These are phyloP conservation scores for Castanea crenata DNA, from an alignment of 306 rosid species.

Conservation along the genomic window DNA sequence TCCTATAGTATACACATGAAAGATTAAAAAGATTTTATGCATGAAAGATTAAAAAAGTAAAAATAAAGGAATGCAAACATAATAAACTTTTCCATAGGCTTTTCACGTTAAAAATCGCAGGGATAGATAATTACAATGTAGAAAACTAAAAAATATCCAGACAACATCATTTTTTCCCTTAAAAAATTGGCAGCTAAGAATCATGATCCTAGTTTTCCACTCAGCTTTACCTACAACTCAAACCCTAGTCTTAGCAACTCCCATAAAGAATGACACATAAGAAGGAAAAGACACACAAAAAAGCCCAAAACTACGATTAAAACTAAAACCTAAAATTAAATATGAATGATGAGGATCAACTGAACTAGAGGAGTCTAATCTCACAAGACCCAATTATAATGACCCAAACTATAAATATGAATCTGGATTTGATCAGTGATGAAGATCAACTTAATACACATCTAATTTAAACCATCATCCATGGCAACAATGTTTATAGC, in stretches of 20 bases:
- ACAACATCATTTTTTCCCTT: neutral
- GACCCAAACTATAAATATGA: neutral
- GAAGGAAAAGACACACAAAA: neutral
- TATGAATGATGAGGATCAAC: too few relatives aligned
- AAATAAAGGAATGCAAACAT: neutral
- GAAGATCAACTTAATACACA: neutral
- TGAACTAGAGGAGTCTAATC: neutral
- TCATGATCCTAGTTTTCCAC: neutral
- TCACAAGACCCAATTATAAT: neutral
- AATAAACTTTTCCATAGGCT: neutral
- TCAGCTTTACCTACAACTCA: neutral
- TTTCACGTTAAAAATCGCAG: neutral
- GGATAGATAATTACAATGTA: conserved; percentile 8
- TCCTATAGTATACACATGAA: conserved; percentile 16
- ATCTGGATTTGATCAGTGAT: neutral
- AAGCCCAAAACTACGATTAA: too few relatives aligned
- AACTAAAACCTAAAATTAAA: too few relatives aligned
- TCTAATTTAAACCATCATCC: neutral
- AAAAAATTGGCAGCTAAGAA: neutral
- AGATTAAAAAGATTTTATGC: conserved; percentile 10
- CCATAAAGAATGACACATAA: neutral
- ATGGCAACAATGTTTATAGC: neutral
- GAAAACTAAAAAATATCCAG: neutral
- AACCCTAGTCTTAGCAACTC: neutral
- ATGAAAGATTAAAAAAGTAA: conserved; percentile 2